A percentile compares a stretch with the other conserved stretches of the same genome.
These are phyloP conservation scores for Podaxis mareebaensis DNA, from an alignment of 768 basidiomycete species.

Conservation along the genomic window DNA sequence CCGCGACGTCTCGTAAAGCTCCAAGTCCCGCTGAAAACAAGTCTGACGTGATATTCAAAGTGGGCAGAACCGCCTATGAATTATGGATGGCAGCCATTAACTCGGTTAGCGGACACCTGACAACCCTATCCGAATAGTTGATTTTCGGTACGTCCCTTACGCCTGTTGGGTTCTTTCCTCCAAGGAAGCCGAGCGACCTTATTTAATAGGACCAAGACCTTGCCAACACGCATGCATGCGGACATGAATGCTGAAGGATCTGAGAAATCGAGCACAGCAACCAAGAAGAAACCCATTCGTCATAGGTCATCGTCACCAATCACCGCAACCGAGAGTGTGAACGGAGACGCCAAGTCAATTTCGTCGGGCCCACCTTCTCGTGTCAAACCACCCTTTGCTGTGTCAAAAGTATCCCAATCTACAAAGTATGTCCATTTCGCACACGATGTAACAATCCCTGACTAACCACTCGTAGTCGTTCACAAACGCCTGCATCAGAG, in stretches of 20 bases:
- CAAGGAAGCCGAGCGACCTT: neutral
- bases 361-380: neutral
- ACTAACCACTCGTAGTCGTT: constrained; percentile 2
- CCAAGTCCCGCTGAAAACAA: neutral
- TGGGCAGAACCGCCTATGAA: neutral
- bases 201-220: constrained; percentile 5
- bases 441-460: neutral
- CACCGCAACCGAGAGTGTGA: neutral
- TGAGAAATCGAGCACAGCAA: neutral
- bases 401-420: constrained; percentile 1
- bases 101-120: constrained; percentile 3
- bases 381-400: neutral
- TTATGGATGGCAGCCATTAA: neutral
- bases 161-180: neutral
- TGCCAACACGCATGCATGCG: neutral
- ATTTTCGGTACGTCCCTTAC: constrained; percentile 6
- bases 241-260: neutral
- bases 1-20: neutral
- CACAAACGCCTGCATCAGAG: constrained; percentile 11
- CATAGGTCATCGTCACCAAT: constrained; percentile 6
- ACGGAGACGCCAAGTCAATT: neutral
- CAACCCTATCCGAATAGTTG: constrained; percentile 13
- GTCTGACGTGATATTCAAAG: constrained; percentile 7
- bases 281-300: neutral
- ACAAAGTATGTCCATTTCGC: neutral